These are phyloP conservation scores for Clarireedia hainanense DNA, from an alignment of 2,329 filamentous ascomycete genomes.

Conservation along the genomic window DNA sequence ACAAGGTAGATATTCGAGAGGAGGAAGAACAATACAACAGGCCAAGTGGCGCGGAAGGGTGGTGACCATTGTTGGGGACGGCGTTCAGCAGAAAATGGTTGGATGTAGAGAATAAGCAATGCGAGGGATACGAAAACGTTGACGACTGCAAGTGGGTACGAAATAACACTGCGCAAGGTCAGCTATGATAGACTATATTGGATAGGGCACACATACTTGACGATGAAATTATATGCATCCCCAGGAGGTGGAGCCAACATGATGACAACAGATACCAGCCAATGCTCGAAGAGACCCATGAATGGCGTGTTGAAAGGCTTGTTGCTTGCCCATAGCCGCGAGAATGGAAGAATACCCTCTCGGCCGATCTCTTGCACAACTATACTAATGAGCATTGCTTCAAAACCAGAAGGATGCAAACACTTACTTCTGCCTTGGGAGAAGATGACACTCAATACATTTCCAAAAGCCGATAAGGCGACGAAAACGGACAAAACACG, in stretches of 20 bases:
- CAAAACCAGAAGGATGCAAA: background rate
- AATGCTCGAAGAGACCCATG: slow-evolving; percentile 55
- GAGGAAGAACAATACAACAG: slow-evolving; percentile 50
- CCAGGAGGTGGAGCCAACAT: slow-evolving; percentile 61
- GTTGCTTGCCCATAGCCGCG: slow-evolving; percentile 55
- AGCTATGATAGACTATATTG: background rate
- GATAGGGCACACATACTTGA: slow-evolving; percentile 38
- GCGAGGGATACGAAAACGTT: slow-evolving; percentile 47
- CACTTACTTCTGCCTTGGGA: slow-evolving; percentile 48
- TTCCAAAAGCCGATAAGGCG: slow-evolving; percentile 59
- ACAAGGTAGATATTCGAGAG: slow-evolving; percentile 54
- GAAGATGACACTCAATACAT: slow-evolving; percentile 61
- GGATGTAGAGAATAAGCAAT: slow-evolving; percentile 45
- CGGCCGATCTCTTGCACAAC: slow-evolving; percentile 59
- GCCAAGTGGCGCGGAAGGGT: slow-evolving; percentile 45
- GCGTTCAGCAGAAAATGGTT: slow-evolving; percentile 39
- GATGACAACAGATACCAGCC: slow-evolving; percentile 54
- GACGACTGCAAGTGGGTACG: slow-evolving; percentile 53
- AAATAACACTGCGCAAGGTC: slow-evolving; percentile 44
- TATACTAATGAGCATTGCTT: slow-evolving; percentile 1
- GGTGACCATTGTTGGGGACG: slow-evolving; percentile 45
- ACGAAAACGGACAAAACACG: slow-evolving; percentile 57
- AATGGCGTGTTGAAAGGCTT: slow-evolving; percentile 55
- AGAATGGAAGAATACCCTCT: slow-evolving; percentile 58
- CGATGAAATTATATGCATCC: slow-evolving; percentile 57